Evolutionary conservation across 495 filamentous ascomycete species (phyloP).

Genomic region (Penicillium subrubescens): DNA sequence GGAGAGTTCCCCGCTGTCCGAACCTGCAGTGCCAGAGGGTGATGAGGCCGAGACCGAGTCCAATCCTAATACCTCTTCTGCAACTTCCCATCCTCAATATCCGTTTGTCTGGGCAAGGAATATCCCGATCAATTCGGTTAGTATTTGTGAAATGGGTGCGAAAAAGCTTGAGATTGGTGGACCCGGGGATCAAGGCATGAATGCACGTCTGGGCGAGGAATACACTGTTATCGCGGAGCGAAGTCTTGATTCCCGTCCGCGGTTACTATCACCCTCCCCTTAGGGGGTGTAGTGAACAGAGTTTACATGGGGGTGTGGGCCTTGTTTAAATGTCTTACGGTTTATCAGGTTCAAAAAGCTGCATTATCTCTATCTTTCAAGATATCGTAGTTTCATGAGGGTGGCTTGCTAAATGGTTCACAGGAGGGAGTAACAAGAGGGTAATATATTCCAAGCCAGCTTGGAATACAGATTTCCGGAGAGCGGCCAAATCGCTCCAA

Average conservation of each 20-base stretch:
- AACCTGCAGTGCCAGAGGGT: background rate
- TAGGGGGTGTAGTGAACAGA: background rate
- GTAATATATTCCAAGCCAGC: conserved; percentile 30
- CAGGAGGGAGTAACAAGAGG: background rate
- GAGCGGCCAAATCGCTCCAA: background rate
- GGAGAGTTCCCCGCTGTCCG: background rate
- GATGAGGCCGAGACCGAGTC: background rate
- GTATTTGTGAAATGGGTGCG: conserved; percentile 79
- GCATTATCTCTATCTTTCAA: background rate
- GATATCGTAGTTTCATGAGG: conserved; percentile 5
- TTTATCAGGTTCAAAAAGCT: background rate
- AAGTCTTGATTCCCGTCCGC: conserved; percentile 18
- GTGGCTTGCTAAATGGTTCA: conserved; percentile 13
- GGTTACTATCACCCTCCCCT: background rate
- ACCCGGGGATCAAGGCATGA: conserved; percentile 27
- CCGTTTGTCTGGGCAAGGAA: conserved; percentile 63
- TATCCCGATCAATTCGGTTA: conserved; percentile 62
- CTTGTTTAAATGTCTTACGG: background rate
- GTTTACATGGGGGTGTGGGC: conserved; percentile 1
- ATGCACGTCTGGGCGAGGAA: conserved; percentile 43
- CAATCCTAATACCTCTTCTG: background rate
- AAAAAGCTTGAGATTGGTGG: conserved; percentile 50
- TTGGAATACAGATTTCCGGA: conserved; percentile 16
- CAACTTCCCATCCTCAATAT: background rate
- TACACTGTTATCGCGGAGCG: conserved; percentile 45